Evolutionary conservation across 306 rosid genomes (phyloP).

Genomic region (Trifolium fragiferum): DNA sequence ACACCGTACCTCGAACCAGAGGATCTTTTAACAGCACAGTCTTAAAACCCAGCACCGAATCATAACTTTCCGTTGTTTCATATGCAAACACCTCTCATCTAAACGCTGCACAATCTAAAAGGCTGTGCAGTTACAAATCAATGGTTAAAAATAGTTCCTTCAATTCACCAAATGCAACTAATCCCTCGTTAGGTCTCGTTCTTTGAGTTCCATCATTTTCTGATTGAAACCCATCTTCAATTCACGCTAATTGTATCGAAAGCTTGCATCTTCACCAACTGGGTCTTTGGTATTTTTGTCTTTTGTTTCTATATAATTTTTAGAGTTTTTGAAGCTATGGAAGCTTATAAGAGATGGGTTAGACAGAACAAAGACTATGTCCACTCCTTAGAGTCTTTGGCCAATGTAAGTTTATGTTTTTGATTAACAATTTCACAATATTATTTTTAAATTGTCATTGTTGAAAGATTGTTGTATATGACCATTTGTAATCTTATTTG

Average conservation of each 20-base stretch:
- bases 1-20: too few species aligned
- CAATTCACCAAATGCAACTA: background rate
- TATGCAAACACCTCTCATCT: background rate
- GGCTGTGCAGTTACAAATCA: background rate
- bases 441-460: background rate
- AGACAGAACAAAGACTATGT: slow-evolving; percentile 87
- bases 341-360: slow-evolving; percentile 85
- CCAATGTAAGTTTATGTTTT: slow-evolving; percentile 69
- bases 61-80: background rate
- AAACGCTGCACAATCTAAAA: background rate
- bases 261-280: slow-evolving; percentile 25
- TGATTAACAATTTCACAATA: slow-evolving; percentile 16
- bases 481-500: slow-evolving; percentile 40
- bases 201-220: slow-evolving; percentile 8
- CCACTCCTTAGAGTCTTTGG: slow-evolving; percentile 83
- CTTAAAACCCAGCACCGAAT: background rate
- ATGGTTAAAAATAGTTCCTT: slow-evolving; percentile 15
- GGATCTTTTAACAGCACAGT: background rate
- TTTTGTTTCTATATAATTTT: slow-evolving; percentile 16
- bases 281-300: slow-evolving; percentile 27
- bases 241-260: slow-evolving; percentile 13
- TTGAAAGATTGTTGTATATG: slow-evolving; percentile 22
- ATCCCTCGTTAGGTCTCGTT: slow-evolving; percentile 5
- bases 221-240: slow-evolving; percentile 40
- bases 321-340: slow-evolving; percentile 62